Base-by-base conservation (phyloP, 192 early-diverging fungal genomes). In the Coemansia sp. region DNA sequence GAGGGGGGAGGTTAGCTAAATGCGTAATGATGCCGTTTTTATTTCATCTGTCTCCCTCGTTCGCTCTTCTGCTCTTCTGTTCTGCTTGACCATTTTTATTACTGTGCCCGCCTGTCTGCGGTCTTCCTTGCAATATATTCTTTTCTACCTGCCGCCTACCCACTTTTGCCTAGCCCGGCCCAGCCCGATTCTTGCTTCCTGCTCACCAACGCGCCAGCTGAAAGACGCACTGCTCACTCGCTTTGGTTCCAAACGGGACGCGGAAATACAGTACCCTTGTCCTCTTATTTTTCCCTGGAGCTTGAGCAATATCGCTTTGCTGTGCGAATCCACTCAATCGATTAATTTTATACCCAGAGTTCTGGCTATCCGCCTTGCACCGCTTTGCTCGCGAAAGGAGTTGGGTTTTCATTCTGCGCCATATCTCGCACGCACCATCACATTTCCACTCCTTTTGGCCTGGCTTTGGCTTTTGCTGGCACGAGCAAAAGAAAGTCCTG, bases 381-480 rank as follows among this genome's bases (percentile, higher is more conserved):
- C 9, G 45, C n/a, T n/a, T n/a, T n/a, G n/a, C n/a, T n/a, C n/a
- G n/a, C n/a, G n/a, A n/a, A n/a, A n/a, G n/a, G n/a, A n/a, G n/a
- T n/a, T n/a, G n/a, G n/a, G n/a, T n/a, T n/a, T n/a, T 47, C 45
- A 19, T 47, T 47, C 44, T 5, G 45, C 45, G 45, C 45, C 45
- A 47, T 47, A 18, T 47, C 23, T 38, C 35, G 35, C 2, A 38
- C 35, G 16, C 35, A 16, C 35, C 12, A 38, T 14, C 16, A n/a
- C n/a, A n/a, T n/a, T n/a, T n/a, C n/a, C n/a, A n/a, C n/a, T n/a
- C n/a, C n/a, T n/a, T n/a, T n/a, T n/a, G n/a, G n/a, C n/a, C n/a
- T n/a, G n/a, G n/a, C n/a, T n/a, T n/a, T n/a, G n/a, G n/a, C n/a
- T n/a, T n/a, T n/a, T n/a, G n/a, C 12, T 10, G 11, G 12, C 35